These are phyloP conservation scores for Penicillium longicatenatum DNA, from an alignment of 495 filamentous ascomycete genomes.

Conservation along the genomic window DNA sequence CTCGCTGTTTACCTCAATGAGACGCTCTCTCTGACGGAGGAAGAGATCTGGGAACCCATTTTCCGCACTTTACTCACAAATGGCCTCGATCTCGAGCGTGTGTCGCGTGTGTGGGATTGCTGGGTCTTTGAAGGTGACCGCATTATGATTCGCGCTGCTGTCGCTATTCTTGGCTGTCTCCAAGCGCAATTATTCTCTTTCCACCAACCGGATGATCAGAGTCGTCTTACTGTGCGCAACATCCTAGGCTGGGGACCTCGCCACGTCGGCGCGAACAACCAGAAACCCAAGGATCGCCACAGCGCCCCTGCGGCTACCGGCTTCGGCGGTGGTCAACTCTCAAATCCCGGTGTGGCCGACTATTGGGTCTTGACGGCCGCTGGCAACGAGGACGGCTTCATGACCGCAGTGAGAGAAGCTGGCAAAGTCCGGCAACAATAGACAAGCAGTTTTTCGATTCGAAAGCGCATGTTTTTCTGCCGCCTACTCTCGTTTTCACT, in stretches of 20 bases:
- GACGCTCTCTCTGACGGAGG: conserved; percentile 44
- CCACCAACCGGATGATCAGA: conserved; percentile 45
- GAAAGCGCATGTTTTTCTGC: background rate
- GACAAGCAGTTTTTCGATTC: background rate
- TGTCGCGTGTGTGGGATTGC: conserved; percentile 85
- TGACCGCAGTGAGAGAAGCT: conserved; percentile 64
- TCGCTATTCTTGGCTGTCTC: conserved; percentile 66
- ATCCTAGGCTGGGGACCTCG: conserved; percentile 57
- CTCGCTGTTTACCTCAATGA: conserved; percentile 68
- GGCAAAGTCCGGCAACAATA: conserved; percentile 58
- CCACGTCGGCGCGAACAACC: conserved; percentile 32
- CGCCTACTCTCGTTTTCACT: background rate
- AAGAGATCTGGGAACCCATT: conserved; percentile 58
- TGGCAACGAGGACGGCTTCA: conserved; percentile 69
- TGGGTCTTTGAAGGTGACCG: conserved; percentile 92
- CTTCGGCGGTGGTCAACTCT: conserved; percentile 43
- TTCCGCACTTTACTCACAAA: conserved; percentile 60
- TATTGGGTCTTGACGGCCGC: conserved; percentile 47
- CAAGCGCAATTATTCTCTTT: conserved; percentile 64
- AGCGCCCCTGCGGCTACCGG: conserved; percentile 43
- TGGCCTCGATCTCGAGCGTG: conserved; percentile 68
- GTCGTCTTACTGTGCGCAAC: conserved; percentile 36
- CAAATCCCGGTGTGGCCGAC: conserved; percentile 40
- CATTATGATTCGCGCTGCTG: conserved; percentile 73
- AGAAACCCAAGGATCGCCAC: conserved; percentile 41